phyloP scores from a whole-genome alignment of 148 eudicot species.

The Cornus suecica region DNA sequence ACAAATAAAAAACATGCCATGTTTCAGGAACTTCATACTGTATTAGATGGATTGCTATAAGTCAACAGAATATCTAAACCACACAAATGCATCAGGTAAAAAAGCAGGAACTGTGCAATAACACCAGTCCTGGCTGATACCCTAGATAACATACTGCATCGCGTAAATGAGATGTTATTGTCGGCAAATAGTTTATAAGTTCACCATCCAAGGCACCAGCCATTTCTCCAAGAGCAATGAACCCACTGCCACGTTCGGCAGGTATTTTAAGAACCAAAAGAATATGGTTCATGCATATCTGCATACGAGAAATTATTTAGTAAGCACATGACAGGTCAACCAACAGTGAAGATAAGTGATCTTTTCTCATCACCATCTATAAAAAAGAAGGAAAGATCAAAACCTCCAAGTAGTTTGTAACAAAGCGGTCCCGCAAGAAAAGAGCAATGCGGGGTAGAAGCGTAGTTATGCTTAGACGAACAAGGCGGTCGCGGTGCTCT shows the following conservation, averaged over 20 bases:
- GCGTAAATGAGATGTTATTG: constrained; percentile 87
- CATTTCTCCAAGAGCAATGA: constrained; percentile 98
- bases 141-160: constrained; percentile 67
- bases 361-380: background rate
- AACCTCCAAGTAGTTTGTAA: constrained; percentile 86
- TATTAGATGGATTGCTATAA: background rate
- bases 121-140: background rate
- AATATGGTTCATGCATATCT: constrained; percentile 99
- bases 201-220: constrained; percentile 99
- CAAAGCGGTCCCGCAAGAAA: constrained; percentile 96
- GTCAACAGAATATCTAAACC: background rate
- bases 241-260: constrained; percentile 93
- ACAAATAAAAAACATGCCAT: constrained; percentile 13
- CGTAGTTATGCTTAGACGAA: constrained; percentile 98
- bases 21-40: background rate
- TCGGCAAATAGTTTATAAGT: constrained; percentile 89
- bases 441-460: constrained; percentile 96
- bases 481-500: constrained; percentile 94
- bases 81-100: background rate
- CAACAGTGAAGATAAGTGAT: background rate
- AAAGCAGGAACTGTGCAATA: background rate
- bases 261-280: constrained; percentile 91
- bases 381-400: constrained; percentile 11
- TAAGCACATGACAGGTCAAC: constrained; percentile 2
- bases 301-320: constrained; percentile 4